A percentile compares a stretch with the other conserved stretches of the same genome.
Conservation (phyloP, 176 grass and related monocot genomes). For the Carex parvula region DNA sequence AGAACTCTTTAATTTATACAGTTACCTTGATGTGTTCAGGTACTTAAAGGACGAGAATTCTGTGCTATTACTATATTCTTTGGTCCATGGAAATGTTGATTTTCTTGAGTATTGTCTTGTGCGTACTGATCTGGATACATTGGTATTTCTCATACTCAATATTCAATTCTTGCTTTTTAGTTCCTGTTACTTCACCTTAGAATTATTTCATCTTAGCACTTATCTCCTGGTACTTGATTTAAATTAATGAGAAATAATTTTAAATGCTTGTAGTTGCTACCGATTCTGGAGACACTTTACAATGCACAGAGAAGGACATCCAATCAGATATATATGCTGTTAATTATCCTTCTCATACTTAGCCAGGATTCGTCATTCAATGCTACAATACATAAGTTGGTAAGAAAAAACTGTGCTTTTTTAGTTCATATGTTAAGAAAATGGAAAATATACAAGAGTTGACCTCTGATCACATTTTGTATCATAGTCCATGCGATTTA, state of each 20-base stretch:
- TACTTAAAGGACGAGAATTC: slow-evolving; percentile 83
- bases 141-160: slow-evolving; percentile 49
- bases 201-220: background rate
- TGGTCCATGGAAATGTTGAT: slow-evolving; percentile 92
- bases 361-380: slow-evolving; percentile 99
- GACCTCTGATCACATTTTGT: background rate
- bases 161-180: slow-evolving; percentile 7
- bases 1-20: background rate
- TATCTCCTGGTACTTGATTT: slow-evolving; percentile 12
- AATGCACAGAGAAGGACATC: slow-evolving; percentile 97
- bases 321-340: slow-evolving; percentile 97
- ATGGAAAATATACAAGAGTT: background rate
- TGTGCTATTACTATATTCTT: slow-evolving; percentile 84
- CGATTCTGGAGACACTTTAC: slow-evolving; percentile 93
- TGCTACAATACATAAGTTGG: slow-evolving; percentile 92
- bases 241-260: slow-evolving; percentile 8
- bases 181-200: background rate
- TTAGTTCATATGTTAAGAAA: slow-evolving; percentile 16
- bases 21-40: slow-evolving; percentile 26
- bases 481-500: background rate
- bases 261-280: slow-evolving; percentile 58
- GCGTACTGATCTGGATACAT: slow-evolving; percentile 96
- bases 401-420: slow-evolving; percentile 36
- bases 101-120: slow-evolving; percentile 97
- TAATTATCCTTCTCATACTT: slow-evolving; percentile 97